phyloP scores from a whole-genome alignment of 2,329 filamentous ascomycete genomes.

The Arthrinium puccinioides region DNA sequence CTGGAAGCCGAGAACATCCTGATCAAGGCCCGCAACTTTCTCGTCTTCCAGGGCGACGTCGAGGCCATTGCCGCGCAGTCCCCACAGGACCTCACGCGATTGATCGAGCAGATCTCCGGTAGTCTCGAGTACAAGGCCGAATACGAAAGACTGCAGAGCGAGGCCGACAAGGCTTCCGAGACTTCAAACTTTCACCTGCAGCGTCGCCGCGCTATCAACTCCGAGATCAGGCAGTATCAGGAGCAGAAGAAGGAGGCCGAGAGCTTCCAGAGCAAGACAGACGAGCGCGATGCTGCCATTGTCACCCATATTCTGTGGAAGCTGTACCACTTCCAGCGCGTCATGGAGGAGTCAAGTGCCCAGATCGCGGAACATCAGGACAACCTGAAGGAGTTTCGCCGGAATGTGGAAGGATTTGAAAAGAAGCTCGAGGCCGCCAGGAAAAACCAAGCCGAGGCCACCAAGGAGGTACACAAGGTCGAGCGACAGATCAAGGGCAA shows the following conservation, averaged over 20 bases:
- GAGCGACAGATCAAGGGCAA: conserved; percentile 80
- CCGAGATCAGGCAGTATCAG: conserved; percentile 95
- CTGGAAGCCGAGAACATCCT: conserved; percentile 92
- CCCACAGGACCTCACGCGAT: conserved; percentile 81
- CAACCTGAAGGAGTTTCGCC: conserved; percentile 85
- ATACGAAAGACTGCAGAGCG: conserved; percentile 83
- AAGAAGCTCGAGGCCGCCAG: conserved; percentile 72
- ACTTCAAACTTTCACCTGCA: conserved; percentile 85
- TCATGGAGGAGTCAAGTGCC: conserved; percentile 85
- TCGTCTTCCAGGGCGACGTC: conserved; percentile 97
- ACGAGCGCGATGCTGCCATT: conserved; percentile 84
- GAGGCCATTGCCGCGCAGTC: conserved; percentile 95
- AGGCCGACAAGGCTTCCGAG: conserved; percentile 80
- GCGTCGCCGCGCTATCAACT: conserved; percentile 87
- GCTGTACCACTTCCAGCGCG: conserved; percentile 86
- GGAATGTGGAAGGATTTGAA: conserved; percentile 81
- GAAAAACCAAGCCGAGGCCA: conserved; percentile 72
- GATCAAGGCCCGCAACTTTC: conserved; percentile 95
- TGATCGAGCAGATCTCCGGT: conserved; percentile 97
- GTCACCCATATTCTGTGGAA: conserved; percentile 96
- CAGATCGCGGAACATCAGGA: conserved; percentile 92
- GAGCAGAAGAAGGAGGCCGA: conserved; percentile 96
- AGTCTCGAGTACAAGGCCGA: conserved; percentile 91
- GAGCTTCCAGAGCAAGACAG: conserved; percentile 82
- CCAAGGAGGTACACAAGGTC: conserved; percentile 69